phyloP scores from a whole-genome alignment of 306 rosid genomes.

The Aeschynomene evenia region DNA sequence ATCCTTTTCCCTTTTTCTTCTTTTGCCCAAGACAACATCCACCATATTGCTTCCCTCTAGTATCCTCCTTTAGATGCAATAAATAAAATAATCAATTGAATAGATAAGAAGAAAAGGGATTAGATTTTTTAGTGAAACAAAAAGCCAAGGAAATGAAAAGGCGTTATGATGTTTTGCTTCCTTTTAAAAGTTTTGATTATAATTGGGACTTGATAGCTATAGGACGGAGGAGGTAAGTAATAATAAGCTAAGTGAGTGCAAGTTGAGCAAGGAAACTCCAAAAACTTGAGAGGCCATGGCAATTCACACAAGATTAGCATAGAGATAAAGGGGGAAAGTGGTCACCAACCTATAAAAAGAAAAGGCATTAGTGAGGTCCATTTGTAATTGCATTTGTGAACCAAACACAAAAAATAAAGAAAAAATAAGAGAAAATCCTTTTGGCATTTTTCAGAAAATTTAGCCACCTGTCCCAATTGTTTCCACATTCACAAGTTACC shows the following conservation, averaged over 20 bases:
- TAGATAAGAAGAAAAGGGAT: conserved; percentile 5
- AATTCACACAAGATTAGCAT: conserved; percentile 25
- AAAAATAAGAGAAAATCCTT: too few species aligned
- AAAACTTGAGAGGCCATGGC: background rate
- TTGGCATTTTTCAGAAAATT: conserved; percentile 22
- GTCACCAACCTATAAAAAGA: conserved; percentile 34
- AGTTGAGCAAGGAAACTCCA: conserved; percentile 38
- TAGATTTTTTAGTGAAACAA: background rate
- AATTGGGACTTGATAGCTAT: conserved; percentile 38
- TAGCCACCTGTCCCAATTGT: conserved; percentile 30
- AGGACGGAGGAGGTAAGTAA: conserved; percentile 33
- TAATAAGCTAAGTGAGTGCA: background rate
- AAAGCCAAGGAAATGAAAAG: background rate
- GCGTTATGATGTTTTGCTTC: background rate
- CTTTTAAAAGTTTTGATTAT: conserved; percentile 26
- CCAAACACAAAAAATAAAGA: too few species aligned
- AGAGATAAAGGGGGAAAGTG: conserved; percentile 34
- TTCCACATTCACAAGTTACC: conserved; percentile 32
- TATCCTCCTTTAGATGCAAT: background rate
- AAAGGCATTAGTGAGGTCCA: conserved; percentile 3
- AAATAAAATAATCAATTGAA: background rate
- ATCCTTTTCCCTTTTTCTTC: background rate
- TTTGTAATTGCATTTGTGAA: background rate
- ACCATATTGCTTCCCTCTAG: background rate
- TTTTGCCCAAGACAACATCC: background rate